Evolutionary conservation across 352 stramenopile species (phyloP).

Genomic region (Peronospora destructor): DNA sequence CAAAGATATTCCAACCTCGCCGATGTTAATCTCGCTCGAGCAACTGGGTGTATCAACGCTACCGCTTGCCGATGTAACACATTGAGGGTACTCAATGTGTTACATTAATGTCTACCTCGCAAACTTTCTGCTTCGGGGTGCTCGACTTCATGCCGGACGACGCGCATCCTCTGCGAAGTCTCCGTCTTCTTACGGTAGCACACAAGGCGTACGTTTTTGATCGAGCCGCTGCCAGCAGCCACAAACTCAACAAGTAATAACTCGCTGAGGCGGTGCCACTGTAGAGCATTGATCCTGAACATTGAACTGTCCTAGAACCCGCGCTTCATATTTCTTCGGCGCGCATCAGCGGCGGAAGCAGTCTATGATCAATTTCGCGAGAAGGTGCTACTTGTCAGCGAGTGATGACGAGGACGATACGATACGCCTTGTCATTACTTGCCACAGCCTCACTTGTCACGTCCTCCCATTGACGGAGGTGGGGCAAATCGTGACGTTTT

Average conservation of each 20-base stretch:
- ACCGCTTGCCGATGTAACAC: slow-evolving; percentile 16
- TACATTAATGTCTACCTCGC: slow-evolving; percentile 39
- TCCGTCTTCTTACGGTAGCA: slow-evolving; percentile 41
- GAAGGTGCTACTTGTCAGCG: slow-evolving; percentile 21
- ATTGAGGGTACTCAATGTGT: slow-evolving; percentile 30
- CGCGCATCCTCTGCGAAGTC: slow-evolving; percentile 24
- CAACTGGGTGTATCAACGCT: slow-evolving; percentile 29
- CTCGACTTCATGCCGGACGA: slow-evolving; percentile 58
- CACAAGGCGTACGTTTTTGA: slow-evolving; percentile 50
- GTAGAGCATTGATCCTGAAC: not conserved
- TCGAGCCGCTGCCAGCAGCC: not conserved
- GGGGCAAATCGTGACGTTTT: slow-evolving; percentile 58
- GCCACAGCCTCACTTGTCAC: not conserved
- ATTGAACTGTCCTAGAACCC: not conserved
- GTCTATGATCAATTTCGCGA: slow-evolving; percentile 39
- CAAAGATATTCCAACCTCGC: slow-evolving; percentile 4
- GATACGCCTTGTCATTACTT: not conserved
- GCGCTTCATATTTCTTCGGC: not conserved
- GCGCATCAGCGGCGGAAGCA: slow-evolving; percentile 23
- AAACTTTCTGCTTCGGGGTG: slow-evolving; percentile 64
- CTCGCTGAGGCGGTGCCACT: too few species aligned
- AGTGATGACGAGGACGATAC: slow-evolving; percentile 3
- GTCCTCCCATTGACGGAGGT: slow-evolving; percentile 38
- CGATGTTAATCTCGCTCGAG: slow-evolving; percentile 30
- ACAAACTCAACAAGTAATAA: too few species aligned